phyloP scores from a whole-genome alignment of 176 grass and related monocot genomes.

The Pontederia crassipes region DNA sequence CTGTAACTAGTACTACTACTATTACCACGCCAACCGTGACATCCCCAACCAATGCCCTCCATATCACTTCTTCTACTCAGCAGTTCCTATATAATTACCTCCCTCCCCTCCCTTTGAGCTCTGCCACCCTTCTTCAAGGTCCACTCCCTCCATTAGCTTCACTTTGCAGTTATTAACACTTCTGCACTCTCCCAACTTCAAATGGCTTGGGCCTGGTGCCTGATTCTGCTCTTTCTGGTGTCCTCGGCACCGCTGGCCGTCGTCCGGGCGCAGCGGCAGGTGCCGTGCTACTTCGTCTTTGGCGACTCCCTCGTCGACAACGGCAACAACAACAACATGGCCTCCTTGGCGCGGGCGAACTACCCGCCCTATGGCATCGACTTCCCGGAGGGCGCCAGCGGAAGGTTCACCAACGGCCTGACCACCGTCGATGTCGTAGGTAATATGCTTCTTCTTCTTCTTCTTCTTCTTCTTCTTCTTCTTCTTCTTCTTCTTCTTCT shows the following conservation, averaged over 20 bases:
- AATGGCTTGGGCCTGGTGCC: neutral
- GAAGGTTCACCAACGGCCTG: conserved; percentile 77
- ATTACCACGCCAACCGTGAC: too few relatives aligned
- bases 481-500: neutral
- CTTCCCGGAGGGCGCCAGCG: conserved; percentile 57
- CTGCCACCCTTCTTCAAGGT: too few relatives aligned
- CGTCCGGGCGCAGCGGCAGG: conserved; percentile 28
- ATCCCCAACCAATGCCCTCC: too few relatives aligned
- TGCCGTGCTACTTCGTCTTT: conserved; percentile 93
- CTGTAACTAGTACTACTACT: too few relatives aligned
- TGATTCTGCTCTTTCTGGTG: conserved; percentile 12
- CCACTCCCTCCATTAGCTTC: too few relatives aligned
- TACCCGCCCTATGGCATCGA: conserved; percentile 90
- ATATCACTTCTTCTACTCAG: too few relatives aligned
- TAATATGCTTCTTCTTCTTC: neutral
- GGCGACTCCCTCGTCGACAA: conserved; percentile 90
- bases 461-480: neutral
- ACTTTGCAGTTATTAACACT: too few relatives aligned
- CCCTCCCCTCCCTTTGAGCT: too few relatives aligned
- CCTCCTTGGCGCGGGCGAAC: conserved; percentile 59
- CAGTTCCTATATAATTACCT: too few relatives aligned
- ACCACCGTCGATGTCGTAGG: conserved; percentile 64
- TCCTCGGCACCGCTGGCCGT: neutral
- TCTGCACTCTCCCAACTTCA: too few relatives aligned
- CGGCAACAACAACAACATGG: conserved; percentile 87